Evolutionary conservation across 1,139 yeast species (phyloP), one percentile per base, ranked within the genome.

Genomic region (Candida gigantensis): DNA sequence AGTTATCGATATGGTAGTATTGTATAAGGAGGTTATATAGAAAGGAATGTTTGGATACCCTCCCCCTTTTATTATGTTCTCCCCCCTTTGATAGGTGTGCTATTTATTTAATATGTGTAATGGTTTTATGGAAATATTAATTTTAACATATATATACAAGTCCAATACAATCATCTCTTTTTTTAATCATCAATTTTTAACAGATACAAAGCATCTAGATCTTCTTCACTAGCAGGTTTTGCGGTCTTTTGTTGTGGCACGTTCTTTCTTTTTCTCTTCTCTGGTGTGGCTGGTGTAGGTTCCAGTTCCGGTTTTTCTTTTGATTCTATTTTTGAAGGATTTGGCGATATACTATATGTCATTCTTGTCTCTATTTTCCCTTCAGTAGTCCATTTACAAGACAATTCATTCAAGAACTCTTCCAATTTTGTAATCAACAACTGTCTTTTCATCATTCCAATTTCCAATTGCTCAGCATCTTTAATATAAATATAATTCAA

Each of bases 141-240:
- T 32, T 28, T 17, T 17, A 10, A 29, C 18, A 32, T 32, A 23
- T 38, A 30, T 39, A 9, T 41, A 32, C 42, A 34, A 24, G 36
- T 23, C 25, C 17, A 34, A 35, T 29, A 12, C 11, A 10, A 14
- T 4, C 8, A 6, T 17, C 16, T 15, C 8, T 13, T 4, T 12
- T 8, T 32, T 35, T 49, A 68, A 35, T 66, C 71, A 39, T 65
- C 73, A 20, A 69, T 61, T 42, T 70, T 70, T 39, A 71, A 56
- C 59, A 57, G 64, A 45, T 71, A 71, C 42, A 71, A 53, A 11
- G 68, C 52, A 44, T 71, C 77, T 42, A 70, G 58, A 36, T 69
- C 72, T 3, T 61, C 65, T 25, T 62, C 69, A 39, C 25, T 23
- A 5, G 28, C 37, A 34, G 51, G 40, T 32, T 26, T 27, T 9